Base-by-base conservation (phyloP, 2,329 filamentous ascomycete species). In the Ceratocystis lukuohia region DNA sequence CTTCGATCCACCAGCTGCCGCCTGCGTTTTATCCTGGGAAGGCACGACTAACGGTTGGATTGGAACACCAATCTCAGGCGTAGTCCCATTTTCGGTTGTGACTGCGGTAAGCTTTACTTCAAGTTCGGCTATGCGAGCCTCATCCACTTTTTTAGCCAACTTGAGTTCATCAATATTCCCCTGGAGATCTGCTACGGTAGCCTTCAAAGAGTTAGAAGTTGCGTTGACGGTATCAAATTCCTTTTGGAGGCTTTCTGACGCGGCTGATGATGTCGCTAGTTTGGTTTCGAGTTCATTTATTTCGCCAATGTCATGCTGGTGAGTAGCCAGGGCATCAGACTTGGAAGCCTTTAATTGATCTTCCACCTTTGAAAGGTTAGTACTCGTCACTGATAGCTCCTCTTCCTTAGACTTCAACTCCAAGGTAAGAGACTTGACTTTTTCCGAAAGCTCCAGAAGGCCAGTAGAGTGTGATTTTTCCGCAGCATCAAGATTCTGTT, bases 401-500 rank as follows among this genome's bases (percentile, higher is more conserved):
- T 61, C 44, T 12, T 65, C 64, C 65, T 75, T 75, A 0, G 71
- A 69, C 61, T 82, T 75, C 1, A 80, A 71, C 5, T 77, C 75
- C 68, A 78, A 74, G 3, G 85, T 74, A 66, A 80, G 76, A 1
- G 73, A 69, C 68, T 80, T 75, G 1, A 76, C 74, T 37, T 78
- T 72, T 25, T 77, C 75, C 1, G 71, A 4, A 79, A 77, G 3
- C 6, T 37, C 56, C 15, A 33, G 7, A 2, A 25, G 25, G 28
- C 56, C 22, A 68, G 81, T 77, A 67, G 70, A 80, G 5, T 91
- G 76, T 70, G 90, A 85, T 12, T 82, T 78, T 1, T 85, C 87
- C 0, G 86, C 82, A 63, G 82, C 82, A 72, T 91, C 88, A 1
- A 92, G 76, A 66, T 81, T 88, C 71, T 84, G 78, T 1, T 84